Evolutionary conservation across 805 yeast genomes (phyloP).

Genomic region (Alloascoidea africana): DNA sequence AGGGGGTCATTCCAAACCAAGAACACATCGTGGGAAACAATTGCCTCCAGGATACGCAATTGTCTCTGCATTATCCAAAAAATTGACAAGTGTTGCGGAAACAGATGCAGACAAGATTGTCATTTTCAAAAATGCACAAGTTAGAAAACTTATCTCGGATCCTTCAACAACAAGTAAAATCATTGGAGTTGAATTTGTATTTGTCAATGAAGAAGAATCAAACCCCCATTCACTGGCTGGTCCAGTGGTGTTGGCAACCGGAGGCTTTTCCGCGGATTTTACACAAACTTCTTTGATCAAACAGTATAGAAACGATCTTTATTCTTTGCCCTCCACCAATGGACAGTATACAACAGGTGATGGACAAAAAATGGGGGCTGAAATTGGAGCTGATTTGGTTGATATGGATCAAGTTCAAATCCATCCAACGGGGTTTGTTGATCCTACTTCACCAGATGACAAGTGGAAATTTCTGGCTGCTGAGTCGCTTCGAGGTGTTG

Average conservation of each 20-base stretch:
- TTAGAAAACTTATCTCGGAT: constrained; percentile 25
- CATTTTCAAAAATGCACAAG: constrained; percentile 25
- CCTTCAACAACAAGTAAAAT: constrained; percentile 18
- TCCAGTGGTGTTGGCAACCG: constrained; percentile 48
- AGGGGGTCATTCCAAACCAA: constrained; percentile 70
- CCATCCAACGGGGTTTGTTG: constrained; percentile 53
- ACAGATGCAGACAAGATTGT: constrained; percentile 26
- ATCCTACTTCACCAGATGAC: constrained; percentile 30
- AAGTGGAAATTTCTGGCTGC: constrained; percentile 47
- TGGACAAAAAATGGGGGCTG: constrained; percentile 32
- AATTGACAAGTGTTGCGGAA: constrained; percentile 28
- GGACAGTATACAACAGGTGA: constrained; percentile 50
- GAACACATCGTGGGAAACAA: constrained; percentile 71
- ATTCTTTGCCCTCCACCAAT: constrained; percentile 41
- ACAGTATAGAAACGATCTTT: constrained; percentile 43
- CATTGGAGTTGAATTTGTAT: constrained; percentile 26
- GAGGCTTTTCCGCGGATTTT: constrained; percentile 56
- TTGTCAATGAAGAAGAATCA: constrained; percentile 14
- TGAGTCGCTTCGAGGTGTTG: constrained; percentile 52
- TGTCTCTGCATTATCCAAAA: constrained; percentile 35
- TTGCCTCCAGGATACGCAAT: constrained; percentile 54
- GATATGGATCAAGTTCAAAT: constrained; percentile 55
- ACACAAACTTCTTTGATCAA: constrained; percentile 31
- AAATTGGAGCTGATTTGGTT: constrained; percentile 35
- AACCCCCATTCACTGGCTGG: constrained; percentile 26